phyloP scores from a whole-genome alignment of 371 early-diverging fungal genomes.

The Rhizomucor pusillus region DNA sequence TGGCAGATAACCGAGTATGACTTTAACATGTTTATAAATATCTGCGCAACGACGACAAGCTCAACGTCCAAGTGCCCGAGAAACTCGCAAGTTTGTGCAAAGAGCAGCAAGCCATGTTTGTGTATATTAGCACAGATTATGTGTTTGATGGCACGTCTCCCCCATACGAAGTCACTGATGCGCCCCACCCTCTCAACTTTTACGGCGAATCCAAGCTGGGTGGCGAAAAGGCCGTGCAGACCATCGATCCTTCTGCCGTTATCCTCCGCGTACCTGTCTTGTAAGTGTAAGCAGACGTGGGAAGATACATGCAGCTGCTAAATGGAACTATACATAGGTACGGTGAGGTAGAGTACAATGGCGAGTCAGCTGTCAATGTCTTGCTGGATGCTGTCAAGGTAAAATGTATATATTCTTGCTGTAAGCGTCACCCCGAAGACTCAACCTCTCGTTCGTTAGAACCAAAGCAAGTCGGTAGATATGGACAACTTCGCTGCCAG shows the following conservation, averaged over 20 bases:
- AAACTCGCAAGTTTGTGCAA: slow-evolving; percentile 55
- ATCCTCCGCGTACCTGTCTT: slow-evolving; percentile 82
- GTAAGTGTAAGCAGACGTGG: slow-evolving; percentile 22
- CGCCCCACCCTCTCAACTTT: slow-evolving; percentile 77
- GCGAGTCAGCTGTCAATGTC: slow-evolving; percentile 78
- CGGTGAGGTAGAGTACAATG: slow-evolving; percentile 62
- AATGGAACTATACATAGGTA: too few species aligned
- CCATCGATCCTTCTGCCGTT: slow-evolving; percentile 54
- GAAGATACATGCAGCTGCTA: too few species aligned
- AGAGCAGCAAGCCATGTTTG: slow-evolving; percentile 48
- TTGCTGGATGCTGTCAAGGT: slow-evolving; percentile 65
- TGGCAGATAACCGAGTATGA: background rate
- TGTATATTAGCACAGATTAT: slow-evolving; percentile 91
- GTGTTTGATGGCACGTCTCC: slow-evolving; percentile 87
- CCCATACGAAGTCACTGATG: slow-evolving; percentile 70
- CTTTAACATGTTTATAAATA: background rate
- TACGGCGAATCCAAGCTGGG: slow-evolving; percentile 77
- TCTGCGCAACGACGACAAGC: slow-evolving; percentile 19
- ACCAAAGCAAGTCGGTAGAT: slow-evolving; percentile 26
- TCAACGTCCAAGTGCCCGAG: slow-evolving; percentile 70
- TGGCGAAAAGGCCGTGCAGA: slow-evolving; percentile 69
- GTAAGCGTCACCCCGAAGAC: background rate
- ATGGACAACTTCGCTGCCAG: slow-evolving; percentile 74
- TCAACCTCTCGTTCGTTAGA: slow-evolving; percentile 13
- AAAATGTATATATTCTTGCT: background rate